Evolutionary conservation across 2,329 filamentous ascomycete genomes (phyloP).

Genomic region (Colletotrichum kahawae): DNA sequence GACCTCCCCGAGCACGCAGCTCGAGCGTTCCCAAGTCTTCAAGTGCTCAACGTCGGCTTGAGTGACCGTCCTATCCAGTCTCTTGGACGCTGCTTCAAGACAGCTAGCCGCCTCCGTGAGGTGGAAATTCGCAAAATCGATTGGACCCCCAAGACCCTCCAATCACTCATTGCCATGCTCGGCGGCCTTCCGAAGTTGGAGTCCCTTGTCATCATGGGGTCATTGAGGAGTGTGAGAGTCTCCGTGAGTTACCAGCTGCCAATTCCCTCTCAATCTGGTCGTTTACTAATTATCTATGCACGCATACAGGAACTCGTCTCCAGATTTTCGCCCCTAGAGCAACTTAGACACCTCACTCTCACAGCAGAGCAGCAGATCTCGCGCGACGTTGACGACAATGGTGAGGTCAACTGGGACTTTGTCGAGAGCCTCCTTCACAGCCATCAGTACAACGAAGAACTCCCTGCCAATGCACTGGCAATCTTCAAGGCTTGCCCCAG

Average conservation of each 20-base stretch:
- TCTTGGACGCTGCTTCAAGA: background rate
- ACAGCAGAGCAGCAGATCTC: background rate
- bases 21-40: fast-evolving
- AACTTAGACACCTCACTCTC: fast-evolving
- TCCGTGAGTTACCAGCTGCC: background rate
- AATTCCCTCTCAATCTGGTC: fast-evolving
- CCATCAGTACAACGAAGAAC: background rate
- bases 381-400: fast-evolving
- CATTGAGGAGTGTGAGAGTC: background rate
- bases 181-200: background rate
- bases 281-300: fast-evolving
- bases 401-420: background rate
- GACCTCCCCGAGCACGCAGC: background rate
- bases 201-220: background rate
- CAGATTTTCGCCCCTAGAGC: fast-evolving
- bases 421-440: background rate
- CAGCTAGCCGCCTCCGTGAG: background rate
- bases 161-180: background rate
- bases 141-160: background rate
- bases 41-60: background rate
- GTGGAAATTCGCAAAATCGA: background rate
- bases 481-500: background rate
- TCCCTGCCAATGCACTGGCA: background rate
- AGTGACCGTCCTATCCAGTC: background rate
- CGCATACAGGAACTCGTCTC: background rate